A percentile compares a stretch with the other conserved stretches of the same genome.
Conservation (phyloP, 768 basidiomycete genomes). For the Trametes cingulata region DNA sequence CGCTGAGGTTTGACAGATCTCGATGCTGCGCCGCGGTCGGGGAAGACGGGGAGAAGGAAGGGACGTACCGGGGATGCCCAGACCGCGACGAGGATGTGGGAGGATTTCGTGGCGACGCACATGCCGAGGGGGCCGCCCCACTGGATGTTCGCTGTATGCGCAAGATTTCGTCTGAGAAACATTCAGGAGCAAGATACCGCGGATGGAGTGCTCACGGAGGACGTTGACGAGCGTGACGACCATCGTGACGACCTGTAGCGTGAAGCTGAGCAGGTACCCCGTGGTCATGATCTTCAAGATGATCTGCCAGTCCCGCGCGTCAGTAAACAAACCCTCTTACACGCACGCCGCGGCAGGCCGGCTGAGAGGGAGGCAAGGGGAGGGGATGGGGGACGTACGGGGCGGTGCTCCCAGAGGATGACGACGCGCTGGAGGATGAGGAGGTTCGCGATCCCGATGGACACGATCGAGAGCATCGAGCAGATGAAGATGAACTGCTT, state of each 20-base stretch:
- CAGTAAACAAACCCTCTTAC: no score
- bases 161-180: background rate
- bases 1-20: background rate
- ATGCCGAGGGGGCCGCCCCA: slow-evolving; percentile 26
- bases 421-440: slow-evolving; percentile 38
- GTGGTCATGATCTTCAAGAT: slow-evolving; percentile 27
- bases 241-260: slow-evolving; percentile 28
- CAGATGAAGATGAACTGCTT: slow-evolving; percentile 28
- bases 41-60: no score
- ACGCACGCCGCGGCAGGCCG: no score
- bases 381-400: slow-evolving; percentile 17
- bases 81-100: slow-evolving; percentile 26
- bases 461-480: slow-evolving; percentile 29
- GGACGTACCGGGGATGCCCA: slow-evolving; percentile 38
- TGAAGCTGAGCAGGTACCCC: slow-evolving; percentile 33
- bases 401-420: slow-evolving; percentile 39
- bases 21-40: background rate
- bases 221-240: slow-evolving; percentile 27
- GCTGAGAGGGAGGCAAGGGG: background rate
- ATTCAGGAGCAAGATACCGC: background rate
- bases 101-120: slow-evolving; percentile 31
- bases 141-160: slow-evolving; percentile 27
- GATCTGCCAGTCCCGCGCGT: slow-evolving; percentile 14
- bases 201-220: slow-evolving; percentile 25
- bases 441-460: slow-evolving; percentile 34